Evolutionary conservation across 2,329 filamentous ascomycete species (phyloP), one percentile per base, ranked within the genome.

Genomic region (Arthrobotrys iridis): DNA sequence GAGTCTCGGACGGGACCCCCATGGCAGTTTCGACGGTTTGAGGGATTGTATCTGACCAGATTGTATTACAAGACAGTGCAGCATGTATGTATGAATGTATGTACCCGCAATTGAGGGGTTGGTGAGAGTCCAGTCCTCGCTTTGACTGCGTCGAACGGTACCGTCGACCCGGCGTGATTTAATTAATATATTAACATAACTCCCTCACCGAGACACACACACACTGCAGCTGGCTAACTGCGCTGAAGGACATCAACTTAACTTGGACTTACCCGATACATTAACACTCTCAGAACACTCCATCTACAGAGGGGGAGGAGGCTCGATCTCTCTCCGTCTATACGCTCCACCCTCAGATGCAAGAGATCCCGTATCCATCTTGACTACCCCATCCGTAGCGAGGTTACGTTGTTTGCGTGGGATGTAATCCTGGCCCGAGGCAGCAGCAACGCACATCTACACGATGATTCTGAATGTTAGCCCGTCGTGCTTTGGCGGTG

Each of bases 381-480:
- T 46, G 15, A 63, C 37, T 35, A 24, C 58, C 45, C 24, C 28
- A 63, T 41, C 18, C 40, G 58, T 63, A 63, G 28, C 28, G 28
- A 63, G 58, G 33, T 20, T 26, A 30, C n/a, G 3, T 15, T 45
- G 33, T 50, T 41, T 55, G 60, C 10, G 50, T 55, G 62, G 70
- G 48, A 67, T 67, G 70, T 67, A 67, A 73, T 59, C 60, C 68
- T 62, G 30, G 22, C 33, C 35, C 26, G 59, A 57, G 35, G 33
- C 48, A 52, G 33, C 48, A 52, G 43, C 65, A 70, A 74, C 62
- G 26, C 50, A 60, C 62, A 62, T 55, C 60, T 24, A n/a, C 62
- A 67, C 52, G 70, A 74, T 74, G 70, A 63, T 74, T 74, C 70
- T 67, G 22, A 74, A 55, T 26, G 55, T 57, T 52, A 55, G 62